Evolutionary conservation across 495 filamentous ascomycete species (phyloP), one percentile per base, ranked within the genome.

Genomic region (Penicillium egyptiacum): DNA sequence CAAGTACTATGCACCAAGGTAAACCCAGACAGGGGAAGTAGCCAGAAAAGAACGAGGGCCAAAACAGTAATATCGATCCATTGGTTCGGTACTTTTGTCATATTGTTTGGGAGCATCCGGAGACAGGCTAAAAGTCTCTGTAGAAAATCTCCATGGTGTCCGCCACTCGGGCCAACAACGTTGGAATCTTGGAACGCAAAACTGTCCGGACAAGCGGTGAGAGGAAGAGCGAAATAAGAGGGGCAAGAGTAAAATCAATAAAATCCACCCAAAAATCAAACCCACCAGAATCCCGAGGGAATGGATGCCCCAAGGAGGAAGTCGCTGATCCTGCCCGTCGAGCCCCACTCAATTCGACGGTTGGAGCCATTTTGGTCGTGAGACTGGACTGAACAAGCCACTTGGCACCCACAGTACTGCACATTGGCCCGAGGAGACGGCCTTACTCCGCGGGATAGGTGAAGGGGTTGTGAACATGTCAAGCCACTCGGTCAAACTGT

Each of bases 201-300:
- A 28, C 20, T 23, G 9, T 19, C 22, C 3, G 35, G 61, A 69
- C 59, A 67, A 69, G 66, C 66, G 66, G 66, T 69, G 61, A 62
- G 57, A 44, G 33, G 26, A 40, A 47, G 31, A 44, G 53, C 20
- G 50, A 55, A 25, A 23, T 20, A 50, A 41, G 33, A 53, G 49
- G 55, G 50, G 54, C 54, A 31, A 44, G 8, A 53, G 49, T 41
- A 28, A 31, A 55, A 44, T 17, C 26, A 31, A 22, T n/a, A 25
- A 46, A 31, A 30, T 9, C 28, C 41, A 44, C 16, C 44, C 26
- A 22, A 58, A 58, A 60, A 56, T 50, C 35, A 55, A 57, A 60
- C 42, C 63, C 61, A 64, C 56, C 45, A 52, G 22, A 53, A 41
- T 61, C 63, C 66, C 66, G 63, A 69, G 50, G 56, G 56, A 58